Base-by-base conservation (phyloP, 192 early-diverging fungal genomes). In the Coemansia sp. region DNA sequence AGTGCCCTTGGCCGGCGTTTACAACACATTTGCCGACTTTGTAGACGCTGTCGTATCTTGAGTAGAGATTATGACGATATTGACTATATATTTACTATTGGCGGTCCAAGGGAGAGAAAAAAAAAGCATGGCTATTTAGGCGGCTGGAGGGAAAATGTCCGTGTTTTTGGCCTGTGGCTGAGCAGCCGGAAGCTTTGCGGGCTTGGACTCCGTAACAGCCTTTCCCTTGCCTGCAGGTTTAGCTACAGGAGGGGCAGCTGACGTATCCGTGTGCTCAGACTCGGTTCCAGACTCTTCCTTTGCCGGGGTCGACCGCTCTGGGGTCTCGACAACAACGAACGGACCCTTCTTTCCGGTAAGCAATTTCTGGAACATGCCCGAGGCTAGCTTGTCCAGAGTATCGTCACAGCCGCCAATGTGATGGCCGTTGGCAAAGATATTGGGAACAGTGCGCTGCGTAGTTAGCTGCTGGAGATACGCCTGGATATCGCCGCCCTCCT, bases 371-470 rank as follows among this genome's bases (percentile, higher is more conserved):
- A 91, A 66, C 63, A 71, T 85, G 18, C 87, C 87, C 12, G 74
- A 79, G 0, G 70, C 66, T 18, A 86, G 71, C 3, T 87, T 88
- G 3, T 69, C 82, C 12, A 87, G 71, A 2, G 90, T 79, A 52
- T 81, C 86, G 57, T 88, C 86, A 52, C 79, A 82, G 47, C 91
- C 92, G 33, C 91, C 92, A 29, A 93, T 52, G 71, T 93, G 92
- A 16, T 84, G 78, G 33, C 87, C 84, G 18, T 85, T 78, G 72
- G 89, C 87, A 78, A 91, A 93, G 74, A 92, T 88, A 63, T 90
- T 93, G 65, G 92, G 92, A 36, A 93, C 92, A 9, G 90, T 92
- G n/a, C 88, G 84, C 78, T 93, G 90, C 20, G 82, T 82, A 18
- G 89, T 90, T 71, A 87, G 67, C 52, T 81, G 54, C 1, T 33